Base-by-base conservation (phyloP, 2,329 filamentous ascomycete genomes). In the Metarhizium rileyi region DNA sequence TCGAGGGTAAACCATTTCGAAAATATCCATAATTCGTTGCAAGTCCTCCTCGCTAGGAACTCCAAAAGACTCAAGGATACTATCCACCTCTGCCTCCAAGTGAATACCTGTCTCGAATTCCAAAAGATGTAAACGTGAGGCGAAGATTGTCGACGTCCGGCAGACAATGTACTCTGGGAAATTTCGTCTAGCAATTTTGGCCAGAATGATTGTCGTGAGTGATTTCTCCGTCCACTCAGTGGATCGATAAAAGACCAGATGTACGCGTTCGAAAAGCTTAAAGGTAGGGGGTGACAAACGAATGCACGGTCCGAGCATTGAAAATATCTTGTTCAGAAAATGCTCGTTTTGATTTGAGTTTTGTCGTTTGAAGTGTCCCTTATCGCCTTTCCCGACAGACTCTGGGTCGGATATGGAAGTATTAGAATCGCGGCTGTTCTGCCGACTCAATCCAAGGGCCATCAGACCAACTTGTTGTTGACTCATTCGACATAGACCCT, bases 201-300 rank as follows among this genome's bases (percentile, higher is more conserved):
- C 88, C 5, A 98, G 76, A 42, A 98, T 95, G 48, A 97, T 91
- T 0, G 90, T 91, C 1, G 89, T 97, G 14, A 98, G 72, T 1
- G 91, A 96, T 65, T 95, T 97, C 59, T 97, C 91, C 0, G 90
- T 95, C 93, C 93, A 98, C 63, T 95, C 87, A 0, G 89, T 94
- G 9, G 90, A 96, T 51, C 91, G 79, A 65, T 97, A 97, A 65
- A 96, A 98, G 26, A 98, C 90, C 2, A 98, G 71, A 68, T 97
- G 93, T 1, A 97, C 90, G 25, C 93, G 81, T 65, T 96, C 90
- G 59, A 98, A 98, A 0, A 98, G 76, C 59, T 83, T 88, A 54
- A 90, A 78, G 0, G 84, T 77, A 0, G 78, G 69, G 0, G 84
- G 68, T 1, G 88, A 88, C 12, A 98, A 77, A 35, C 91, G 78